Evolutionary conservation across 257 asterid species (phyloP), one percentile per base, ranked within the genome.

Genomic region (Ophiorrhiza pumila): DNA sequence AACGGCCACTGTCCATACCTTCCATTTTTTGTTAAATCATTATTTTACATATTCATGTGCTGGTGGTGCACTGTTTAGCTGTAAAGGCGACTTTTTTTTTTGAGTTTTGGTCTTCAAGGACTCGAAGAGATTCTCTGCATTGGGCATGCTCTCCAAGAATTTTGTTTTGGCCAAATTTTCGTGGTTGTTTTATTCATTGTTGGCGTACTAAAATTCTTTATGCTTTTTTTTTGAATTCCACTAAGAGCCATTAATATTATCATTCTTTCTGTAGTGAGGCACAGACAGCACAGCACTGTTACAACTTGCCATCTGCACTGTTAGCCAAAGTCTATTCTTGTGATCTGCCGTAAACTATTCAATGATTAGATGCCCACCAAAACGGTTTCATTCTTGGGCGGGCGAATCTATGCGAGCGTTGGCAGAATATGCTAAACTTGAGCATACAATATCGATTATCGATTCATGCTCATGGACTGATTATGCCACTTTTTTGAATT

Each of bases 51-150:
- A 18, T 20, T 49, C 71, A 60, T 68, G 37, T 67, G 74, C 7
- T 52, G 18, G 68, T 52, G 18, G 68, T 56, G 71, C 27, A 62
- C 31, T 42, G 45, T 46, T 61, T 37, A 68, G 77, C 83, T 79
- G 83, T 79, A 79, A 79, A 75, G 83, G 56, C 23, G 68, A 64
- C 71, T 34, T 64, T 75, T 53, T 32, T 37, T 0, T 4, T 27
- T 31, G 32, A 61, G 7, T 70, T n/a, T 79, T 50, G 71, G 71
- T 59, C 79, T 23, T 75, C 58, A 0, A 57, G 78, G 32, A 68
- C 61, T 47, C 67, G 59, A 78, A 17, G n/a, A 63, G 75, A 78
- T 73, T 65, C 68, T 74, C 62, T 66, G 13, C n/a, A 43, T 53
- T 58, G 52, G 41, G 63, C 20, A 69, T 55, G 22, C 56, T 74